Percentiles rank a stretch among this genome's conserved stretches.
phyloP scores from a whole-genome alignment of 2,329 filamentous ascomycete species.

The Fusarium irregulare region DNA sequence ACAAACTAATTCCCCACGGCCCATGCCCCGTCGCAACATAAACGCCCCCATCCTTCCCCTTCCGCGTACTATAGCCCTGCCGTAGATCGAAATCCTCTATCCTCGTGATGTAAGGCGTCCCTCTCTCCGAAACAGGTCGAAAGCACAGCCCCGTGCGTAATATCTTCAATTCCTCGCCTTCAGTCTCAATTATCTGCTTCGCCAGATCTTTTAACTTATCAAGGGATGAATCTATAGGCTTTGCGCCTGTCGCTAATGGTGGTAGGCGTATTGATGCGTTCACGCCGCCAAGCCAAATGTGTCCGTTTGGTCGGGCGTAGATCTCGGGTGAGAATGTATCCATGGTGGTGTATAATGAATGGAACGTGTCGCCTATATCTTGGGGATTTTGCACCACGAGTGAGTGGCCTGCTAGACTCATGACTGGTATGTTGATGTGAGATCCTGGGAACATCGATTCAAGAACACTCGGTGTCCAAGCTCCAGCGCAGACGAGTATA shows the following conservation, averaged over 20 bases:
- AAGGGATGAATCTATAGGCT: conserved; percentile 51
- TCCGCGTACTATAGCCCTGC: conserved; percentile 55
- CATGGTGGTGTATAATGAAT: conserved; percentile 76
- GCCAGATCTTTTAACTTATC: conserved; percentile 62
- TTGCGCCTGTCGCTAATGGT: conserved; percentile 44
- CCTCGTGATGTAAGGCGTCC: conserved; percentile 71
- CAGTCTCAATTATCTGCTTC: conserved; percentile 58
- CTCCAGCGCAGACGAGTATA: conserved; percentile 74
- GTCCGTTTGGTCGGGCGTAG: conserved; percentile 73
- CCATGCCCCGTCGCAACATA: conserved; percentile 80
- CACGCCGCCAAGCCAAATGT: conserved; percentile 79
- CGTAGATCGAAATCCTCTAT: conserved; percentile 69
- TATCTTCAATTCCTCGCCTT: conserved; percentile 65
- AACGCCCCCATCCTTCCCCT: conserved; percentile 67
- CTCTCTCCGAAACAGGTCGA: conserved; percentile 73
- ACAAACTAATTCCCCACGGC: conserved; percentile 76
- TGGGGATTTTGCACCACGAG: conserved; percentile 71
- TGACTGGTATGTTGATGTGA: conserved; percentile 59
- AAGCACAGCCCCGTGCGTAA: conserved; percentile 77
- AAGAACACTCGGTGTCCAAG: conserved; percentile 78
- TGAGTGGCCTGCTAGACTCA: conserved; percentile 76
- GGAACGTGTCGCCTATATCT: conserved; percentile 63
- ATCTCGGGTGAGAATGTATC: conserved; percentile 75
- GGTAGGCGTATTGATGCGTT: conserved; percentile 75
- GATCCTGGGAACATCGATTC: conserved; percentile 70